Base-by-base conservation (phyloP, 495 filamentous ascomycete genomes). In the Mytilinidion resinicola region DNA sequence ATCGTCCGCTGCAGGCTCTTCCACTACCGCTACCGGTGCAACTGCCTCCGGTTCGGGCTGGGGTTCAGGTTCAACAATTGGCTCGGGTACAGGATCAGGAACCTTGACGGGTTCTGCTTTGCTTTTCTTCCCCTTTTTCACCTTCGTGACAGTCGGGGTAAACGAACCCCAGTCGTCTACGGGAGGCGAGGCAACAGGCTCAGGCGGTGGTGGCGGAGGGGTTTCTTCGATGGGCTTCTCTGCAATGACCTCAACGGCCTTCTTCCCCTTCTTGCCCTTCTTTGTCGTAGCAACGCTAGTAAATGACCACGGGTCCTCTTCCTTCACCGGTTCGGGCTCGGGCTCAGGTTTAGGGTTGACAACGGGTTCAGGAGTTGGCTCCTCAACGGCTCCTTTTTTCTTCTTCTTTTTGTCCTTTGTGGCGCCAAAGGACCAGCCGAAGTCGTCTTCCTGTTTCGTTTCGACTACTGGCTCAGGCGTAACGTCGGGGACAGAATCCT, bases 71-170 rank as follows among this genome's bases (percentile, higher is more conserved):
- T 46, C 42, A 15, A 15, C 10, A 17, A 17, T 9, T 46, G 42
- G 42, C n/a, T 46, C 42, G 15, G 42, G 42, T n/a, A 17, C 14
- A 9, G 15, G 8, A 7, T 46, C 42, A 46, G 12, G 42, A 17
- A 17, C 42, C 42, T 46, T 46, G 15, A 20, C 7, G 42, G 42
- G 42, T 12, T 68, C 64, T 34, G 62, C 52, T 51, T 69, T 71
- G 37, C 51, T 63, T 41, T 72, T 75, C 65, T 73, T 71, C 54
- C 74, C 75, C 61, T 76, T 76, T 59, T 70, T 70, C 46, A 65
- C 66, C 53, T 74, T 76, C 55, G 70, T 72, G n/a, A 68, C 61
- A 14, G 66, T 64, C 9, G 52, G 30, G 15, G 63, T 67, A 69
- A 67, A 74, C 11, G 34, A n/a, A 52, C 46, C 20, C 46, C 46